These are phyloP conservation scores for Aquilaria sinensis DNA, from an alignment of 345 rosid genomes.

Conservation along the genomic window DNA sequence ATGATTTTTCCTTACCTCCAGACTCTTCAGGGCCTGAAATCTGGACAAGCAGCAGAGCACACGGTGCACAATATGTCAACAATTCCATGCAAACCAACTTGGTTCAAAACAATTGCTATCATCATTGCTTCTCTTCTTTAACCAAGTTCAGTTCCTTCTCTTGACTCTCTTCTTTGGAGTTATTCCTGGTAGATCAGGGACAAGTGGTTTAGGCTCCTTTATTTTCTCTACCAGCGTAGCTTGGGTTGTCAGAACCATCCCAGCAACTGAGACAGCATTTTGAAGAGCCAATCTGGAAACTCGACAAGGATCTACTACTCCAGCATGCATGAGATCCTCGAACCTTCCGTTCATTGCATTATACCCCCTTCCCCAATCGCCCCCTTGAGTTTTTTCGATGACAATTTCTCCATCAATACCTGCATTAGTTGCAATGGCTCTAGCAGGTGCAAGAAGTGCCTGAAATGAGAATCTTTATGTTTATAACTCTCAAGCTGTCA, in stretches of 20 bases:
- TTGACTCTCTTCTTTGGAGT: conserved; percentile 25
- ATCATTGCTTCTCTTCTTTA: background rate
- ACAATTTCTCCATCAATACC: conserved; percentile 74
- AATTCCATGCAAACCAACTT: background rate
- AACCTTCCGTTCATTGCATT: conserved; percentile 62
- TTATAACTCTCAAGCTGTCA: background rate
- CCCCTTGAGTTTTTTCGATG: conserved; percentile 56
- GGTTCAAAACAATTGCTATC: background rate
- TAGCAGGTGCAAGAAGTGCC: conserved; percentile 80
- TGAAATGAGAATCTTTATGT: conserved; percentile 15
- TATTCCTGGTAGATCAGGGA: conserved; percentile 76
- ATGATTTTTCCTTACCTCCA: too few species aligned
- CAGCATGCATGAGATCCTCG: conserved; percentile 68
- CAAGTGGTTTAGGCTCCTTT: conserved; percentile 49
- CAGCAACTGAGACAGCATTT: conserved; percentile 79
- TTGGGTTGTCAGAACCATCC: conserved; percentile 69
- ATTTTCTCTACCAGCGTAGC: conserved; percentile 72
- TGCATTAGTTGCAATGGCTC: conserved; percentile 70
- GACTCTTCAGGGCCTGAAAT: too few species aligned
- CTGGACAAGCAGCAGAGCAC: too few species aligned
- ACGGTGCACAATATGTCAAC: too few species aligned
- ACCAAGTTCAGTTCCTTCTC: background rate
- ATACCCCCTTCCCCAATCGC: conserved; percentile 67
- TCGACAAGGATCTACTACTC: conserved; percentile 70
- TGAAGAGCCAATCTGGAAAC: conserved; percentile 80